phyloP scores from a whole-genome alignment of 1,284 basidiomycete genomes.

The Abortiporus biennis region DNA sequence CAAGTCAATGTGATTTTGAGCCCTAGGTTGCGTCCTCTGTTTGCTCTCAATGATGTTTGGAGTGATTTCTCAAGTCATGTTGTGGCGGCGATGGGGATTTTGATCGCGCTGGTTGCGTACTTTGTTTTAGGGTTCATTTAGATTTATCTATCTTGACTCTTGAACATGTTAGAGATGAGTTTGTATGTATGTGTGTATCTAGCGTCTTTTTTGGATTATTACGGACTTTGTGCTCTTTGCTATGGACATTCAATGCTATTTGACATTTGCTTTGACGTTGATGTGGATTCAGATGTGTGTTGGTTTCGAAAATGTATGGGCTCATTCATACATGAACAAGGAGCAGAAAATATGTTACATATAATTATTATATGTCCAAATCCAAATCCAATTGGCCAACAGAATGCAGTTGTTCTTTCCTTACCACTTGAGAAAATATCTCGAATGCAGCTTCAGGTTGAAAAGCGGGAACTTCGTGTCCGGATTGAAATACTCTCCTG shows the following conservation, averaged over 20 bases:
- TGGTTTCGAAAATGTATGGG: no score
- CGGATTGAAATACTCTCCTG: conserved; percentile 47
- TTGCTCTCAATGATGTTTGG: conserved; percentile 58
- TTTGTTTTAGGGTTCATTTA: conserved; percentile 4
- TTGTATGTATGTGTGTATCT: no score
- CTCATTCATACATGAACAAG: background rate
- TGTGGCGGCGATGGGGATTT: conserved; percentile 7
- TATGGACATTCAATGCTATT: no score
- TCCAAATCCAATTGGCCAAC: no score
- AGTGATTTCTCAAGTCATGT: conserved; percentile 44
- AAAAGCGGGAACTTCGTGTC: conserved; percentile 60
- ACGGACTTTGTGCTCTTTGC: no score
- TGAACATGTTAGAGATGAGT: no score
- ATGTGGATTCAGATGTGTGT: no score
- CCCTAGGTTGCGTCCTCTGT: conserved; percentile 46
- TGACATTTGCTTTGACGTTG: no score
- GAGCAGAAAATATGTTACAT: background rate
- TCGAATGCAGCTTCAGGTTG: conserved; percentile 49
- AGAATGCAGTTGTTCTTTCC: no score
- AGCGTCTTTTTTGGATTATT: no score
- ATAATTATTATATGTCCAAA: no score
- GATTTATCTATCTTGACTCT: no score
- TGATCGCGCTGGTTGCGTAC: conserved; percentile 13
- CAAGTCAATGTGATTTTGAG: conserved; percentile 45
- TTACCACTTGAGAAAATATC: conserved; percentile 51